A percentile compares a stretch with the other conserved stretches of the same genome.
phyloP scores from a whole-genome alignment of 305 asterid genomes.

The Solanum hybrid region DNA sequence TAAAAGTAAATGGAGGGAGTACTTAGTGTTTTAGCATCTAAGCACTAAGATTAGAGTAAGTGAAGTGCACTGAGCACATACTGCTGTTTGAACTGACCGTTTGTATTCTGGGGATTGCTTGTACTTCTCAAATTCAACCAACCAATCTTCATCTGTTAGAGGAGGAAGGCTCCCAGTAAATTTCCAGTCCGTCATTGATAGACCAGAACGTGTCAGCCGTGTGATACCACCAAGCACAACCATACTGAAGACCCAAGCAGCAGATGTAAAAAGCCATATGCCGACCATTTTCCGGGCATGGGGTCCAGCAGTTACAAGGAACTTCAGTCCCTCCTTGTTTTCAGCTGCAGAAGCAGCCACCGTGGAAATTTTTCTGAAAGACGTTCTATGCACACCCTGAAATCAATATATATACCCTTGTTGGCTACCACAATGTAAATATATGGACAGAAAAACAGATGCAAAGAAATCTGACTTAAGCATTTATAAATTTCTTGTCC shows the following conservation, averaged over 20 bases:
- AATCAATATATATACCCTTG: conserved; percentile 6
- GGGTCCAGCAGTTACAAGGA: conserved; percentile 71
- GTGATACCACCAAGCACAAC: conserved; percentile 91
- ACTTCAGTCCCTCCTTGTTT: conserved; percentile 44
- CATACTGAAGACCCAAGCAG: conserved; percentile 93
- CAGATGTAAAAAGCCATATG: conserved; percentile 74
- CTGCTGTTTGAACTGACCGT: conserved; percentile 37
- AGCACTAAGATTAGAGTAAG: background rate
- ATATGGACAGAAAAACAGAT: background rate
- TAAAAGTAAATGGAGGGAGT: too few relatives aligned
- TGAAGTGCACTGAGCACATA: background rate
- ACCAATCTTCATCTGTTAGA: conserved; percentile 69
- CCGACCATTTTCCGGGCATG: conserved; percentile 77
- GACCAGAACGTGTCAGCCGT: conserved; percentile 74
- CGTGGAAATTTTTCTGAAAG: conserved; percentile 46
- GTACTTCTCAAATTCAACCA: conserved; percentile 72
- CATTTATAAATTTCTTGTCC: background rate
- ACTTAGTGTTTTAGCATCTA: background rate
- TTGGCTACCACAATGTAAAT: background rate
- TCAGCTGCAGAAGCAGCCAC: conserved; percentile 30
- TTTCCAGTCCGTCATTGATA: conserved; percentile 94
- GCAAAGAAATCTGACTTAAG: background rate
- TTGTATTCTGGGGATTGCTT: conserved; percentile 79
- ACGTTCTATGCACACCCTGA: conserved; percentile 34
- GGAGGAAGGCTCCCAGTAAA: conserved; percentile 79